Evolutionary conservation across 495 filamentous ascomycete species (phyloP).

Genomic region (Coniosporium apollinis): DNA sequence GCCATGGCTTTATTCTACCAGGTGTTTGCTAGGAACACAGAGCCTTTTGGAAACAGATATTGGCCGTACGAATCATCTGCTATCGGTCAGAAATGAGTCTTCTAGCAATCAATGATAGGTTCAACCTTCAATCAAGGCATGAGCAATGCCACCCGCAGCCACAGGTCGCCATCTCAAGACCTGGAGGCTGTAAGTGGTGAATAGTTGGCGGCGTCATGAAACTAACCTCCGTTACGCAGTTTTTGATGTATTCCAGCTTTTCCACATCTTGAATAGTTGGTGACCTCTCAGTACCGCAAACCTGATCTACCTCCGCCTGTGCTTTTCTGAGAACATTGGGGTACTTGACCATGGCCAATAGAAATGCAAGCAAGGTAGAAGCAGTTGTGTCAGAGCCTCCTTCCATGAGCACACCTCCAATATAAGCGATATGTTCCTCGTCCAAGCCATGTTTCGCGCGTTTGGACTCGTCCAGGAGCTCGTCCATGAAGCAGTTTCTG

Average conservation of each 20-base stretch:
- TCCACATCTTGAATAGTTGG: constrained; percentile 10
- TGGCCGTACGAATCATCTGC: constrained; percentile 16
- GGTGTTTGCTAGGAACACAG: constrained; percentile 11
- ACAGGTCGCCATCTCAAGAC: constrained; percentile 15
- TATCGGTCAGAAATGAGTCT: background rate
- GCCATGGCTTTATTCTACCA: too few species aligned
- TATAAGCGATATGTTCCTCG: constrained; percentile 11
- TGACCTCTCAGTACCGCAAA: constrained; percentile 11
- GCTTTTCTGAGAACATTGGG: constrained; percentile 25
- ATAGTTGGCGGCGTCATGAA: too few species aligned
- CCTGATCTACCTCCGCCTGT: constrained; percentile 18
- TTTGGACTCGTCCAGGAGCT: constrained; percentile 28
- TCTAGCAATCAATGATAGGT: background rate
- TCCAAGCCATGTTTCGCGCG: constrained; percentile 24
- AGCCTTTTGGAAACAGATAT: constrained; percentile 14
- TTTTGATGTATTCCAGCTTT: constrained; percentile 10
- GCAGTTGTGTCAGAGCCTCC: constrained; percentile 32
- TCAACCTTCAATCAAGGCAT: constrained; percentile 8
- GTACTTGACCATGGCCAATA: constrained; percentile 28
- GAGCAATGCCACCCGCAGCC: constrained; percentile 11
- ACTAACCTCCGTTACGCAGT: too few species aligned
- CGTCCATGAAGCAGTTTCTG: constrained; percentile 26
- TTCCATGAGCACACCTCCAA: constrained; percentile 22
- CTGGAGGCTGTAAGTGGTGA: too few species aligned
- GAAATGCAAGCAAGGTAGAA: constrained; percentile 21